These are phyloP conservation scores for Marasmius tenuissimus DNA, from an alignment of 1,284 basidiomycete genomes.

Conservation along the genomic window DNA sequence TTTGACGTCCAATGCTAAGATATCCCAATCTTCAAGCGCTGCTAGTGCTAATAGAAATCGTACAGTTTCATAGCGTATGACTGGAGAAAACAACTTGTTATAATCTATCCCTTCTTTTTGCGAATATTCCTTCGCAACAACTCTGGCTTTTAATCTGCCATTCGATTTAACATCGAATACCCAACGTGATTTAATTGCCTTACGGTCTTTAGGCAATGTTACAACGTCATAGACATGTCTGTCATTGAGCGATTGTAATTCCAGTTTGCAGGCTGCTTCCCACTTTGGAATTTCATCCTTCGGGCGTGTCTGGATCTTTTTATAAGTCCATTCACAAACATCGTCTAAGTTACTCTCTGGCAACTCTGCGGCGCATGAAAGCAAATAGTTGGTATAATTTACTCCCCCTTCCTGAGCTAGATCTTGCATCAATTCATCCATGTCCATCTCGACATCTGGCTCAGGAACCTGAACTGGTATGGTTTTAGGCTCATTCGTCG, in stretches of 20 bases:
- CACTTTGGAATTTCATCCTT: neutral
- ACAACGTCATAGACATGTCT: neutral
- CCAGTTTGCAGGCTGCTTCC: neutral
- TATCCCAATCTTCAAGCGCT: slow-evolving; percentile 25
- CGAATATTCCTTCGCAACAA: neutral
- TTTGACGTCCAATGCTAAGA: slow-evolving; percentile 36
- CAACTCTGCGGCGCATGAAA: no score
- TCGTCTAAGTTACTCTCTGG: no score
- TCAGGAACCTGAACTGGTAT: no score
- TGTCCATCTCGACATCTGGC: no score
- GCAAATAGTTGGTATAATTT: no score
- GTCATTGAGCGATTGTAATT: neutral
- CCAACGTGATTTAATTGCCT: neutral
- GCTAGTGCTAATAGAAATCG: slow-evolving; percentile 27
- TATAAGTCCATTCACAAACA: no score
- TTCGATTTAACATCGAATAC: neutral
- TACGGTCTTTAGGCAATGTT: neutral
- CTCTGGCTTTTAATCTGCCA: neutral
- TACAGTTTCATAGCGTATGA: neutral
- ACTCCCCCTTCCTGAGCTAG: no score
- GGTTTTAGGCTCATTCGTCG: no score
- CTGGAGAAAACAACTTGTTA: neutral
- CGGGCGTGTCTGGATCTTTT: no score
- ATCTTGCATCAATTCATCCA: no score
- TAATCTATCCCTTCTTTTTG: neutral